Evolutionary conservation across 2,329 filamentous ascomycete species (phyloP), one percentile per base, ranked within the genome.

Genomic region (Colletotrichum sp.): DNA sequence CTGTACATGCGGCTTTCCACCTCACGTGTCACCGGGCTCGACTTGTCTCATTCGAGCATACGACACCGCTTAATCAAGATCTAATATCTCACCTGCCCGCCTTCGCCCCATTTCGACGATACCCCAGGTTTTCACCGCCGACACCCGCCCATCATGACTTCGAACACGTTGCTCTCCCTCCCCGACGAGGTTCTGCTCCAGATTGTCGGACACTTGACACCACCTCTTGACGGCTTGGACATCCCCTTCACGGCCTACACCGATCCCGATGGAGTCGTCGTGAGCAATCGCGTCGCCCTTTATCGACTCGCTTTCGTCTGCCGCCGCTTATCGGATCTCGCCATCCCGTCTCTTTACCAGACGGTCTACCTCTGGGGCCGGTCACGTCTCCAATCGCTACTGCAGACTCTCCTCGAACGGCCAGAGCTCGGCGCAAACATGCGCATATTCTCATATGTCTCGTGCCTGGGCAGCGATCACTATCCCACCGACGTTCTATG

Each of bases 351-450:
- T 12, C 72, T 77, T 9, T 77, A 77, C 66, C 71, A 64, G 19
- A 77, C 75, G 2, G 72, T 77, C 52, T 77, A 77, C 30, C 39
- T 77, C 25, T 77, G 75, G 75, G 75, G 75, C 6, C 75, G 73
- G 9, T 75, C 75, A 27, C 66, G 75, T 13, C 75, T 77, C 7
- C 75, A 77, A 55, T 77, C 75, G 7, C 52, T 77, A 15, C 39
- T 77, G 39, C 75, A 77, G 27, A 77, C 75, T 15, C 72, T 77
- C 22, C 75, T 77, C 5, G 75, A 77, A 27, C 75, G 72, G 16
- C 72, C 75, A 32, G 75, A 77, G 15, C 44, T 75, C 5, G 75
- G 75, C 62, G 67, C 73, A 6, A 70, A 75, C 22, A 77, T 77
- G 71, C 75, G 75, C 71, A 67, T 75, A 29, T 72, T 77, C 12